A percentile compares a stretch with the other conserved stretches of the same genome.
phyloP scores from a whole-genome alignment of 2,329 filamentous ascomycete species.

The Neofusicoccum umdonicola region DNA sequence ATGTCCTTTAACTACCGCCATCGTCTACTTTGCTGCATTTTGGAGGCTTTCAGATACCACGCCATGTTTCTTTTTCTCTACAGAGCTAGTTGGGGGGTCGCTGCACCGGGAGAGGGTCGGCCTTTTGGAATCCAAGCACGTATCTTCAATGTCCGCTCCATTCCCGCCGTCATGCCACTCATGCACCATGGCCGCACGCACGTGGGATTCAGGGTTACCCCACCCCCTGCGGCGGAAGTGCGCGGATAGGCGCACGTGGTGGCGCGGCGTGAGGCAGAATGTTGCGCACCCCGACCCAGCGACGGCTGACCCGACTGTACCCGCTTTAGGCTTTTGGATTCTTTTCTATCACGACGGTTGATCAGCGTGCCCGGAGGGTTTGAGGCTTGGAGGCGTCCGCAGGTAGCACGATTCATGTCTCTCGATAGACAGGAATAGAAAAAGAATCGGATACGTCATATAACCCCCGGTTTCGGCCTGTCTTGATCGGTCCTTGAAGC shows the following conservation, averaged over 20 bases:
- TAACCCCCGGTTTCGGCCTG: background rate
- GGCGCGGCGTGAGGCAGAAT: background rate
- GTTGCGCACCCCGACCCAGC: background rate
- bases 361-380: background rate
- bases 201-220: conserved; percentile 5
- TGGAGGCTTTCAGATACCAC: conserved; percentile 12
- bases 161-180: background rate
- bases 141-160: background rate
- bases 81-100: conserved; percentile 2
- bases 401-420: background rate
- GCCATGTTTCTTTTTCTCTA: conserved; percentile 9
- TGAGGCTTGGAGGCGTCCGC: background rate
- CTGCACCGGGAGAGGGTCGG: background rate
- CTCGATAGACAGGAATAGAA: conserved; percentile 10
- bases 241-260: conserved; percentile 3
- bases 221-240: conserved; percentile 5
- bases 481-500: background rate
- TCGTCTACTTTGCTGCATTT: conserved; percentile 1
- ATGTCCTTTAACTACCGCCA: background rate
- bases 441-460: background rate
- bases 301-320: background rate
- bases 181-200: background rate
- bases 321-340: background rate
- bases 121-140: conserved; percentile 7
- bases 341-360: background rate